Conservation (phyloP, 2,329 filamentous ascomycete genomes). For the Sclerotinia nivalis region DNA sequence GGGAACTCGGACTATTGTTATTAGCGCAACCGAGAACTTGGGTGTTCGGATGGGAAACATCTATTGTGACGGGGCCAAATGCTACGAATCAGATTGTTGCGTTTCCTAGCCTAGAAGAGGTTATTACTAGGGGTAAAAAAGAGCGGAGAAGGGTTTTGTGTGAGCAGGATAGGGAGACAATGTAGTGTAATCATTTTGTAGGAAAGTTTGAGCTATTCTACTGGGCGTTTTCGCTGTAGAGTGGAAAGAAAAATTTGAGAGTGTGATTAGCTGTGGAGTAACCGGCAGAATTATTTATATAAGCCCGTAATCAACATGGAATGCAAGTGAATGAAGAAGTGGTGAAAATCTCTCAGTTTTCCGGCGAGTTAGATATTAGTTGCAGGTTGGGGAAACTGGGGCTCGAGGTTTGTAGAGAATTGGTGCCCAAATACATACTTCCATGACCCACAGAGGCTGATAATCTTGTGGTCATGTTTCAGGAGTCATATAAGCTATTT, state of each 20-base stretch:
- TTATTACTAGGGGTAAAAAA: background rate
- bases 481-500: background rate
- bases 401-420: too few species aligned
- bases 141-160: constrained; percentile 1
- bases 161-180: constrained; percentile 2
- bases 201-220: too few species aligned
- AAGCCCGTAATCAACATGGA: too few species aligned
- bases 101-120: constrained; percentile 15
- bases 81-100: background rate
- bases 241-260: too few species aligned
- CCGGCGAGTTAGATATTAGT: too few species aligned
- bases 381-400: too few species aligned
- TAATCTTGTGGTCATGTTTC: background rate
- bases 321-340: too few species aligned
- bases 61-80: background rate
- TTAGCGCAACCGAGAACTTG: constrained; percentile 20
- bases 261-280: too few species aligned
- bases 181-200: background rate
- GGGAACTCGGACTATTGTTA: constrained; percentile 13
- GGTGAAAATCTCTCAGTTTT: too few species aligned
- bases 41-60: constrained; percentile 12
- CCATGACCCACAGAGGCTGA: background rate
- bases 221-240: too few species aligned
- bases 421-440: background rate
- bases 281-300: too few species aligned